A percentile compares a stretch with the other conserved stretches of the same genome.
Evolutionary conservation across 805 yeast species (phyloP).

Genomic region (Lachancea lanzarotensis): DNA sequence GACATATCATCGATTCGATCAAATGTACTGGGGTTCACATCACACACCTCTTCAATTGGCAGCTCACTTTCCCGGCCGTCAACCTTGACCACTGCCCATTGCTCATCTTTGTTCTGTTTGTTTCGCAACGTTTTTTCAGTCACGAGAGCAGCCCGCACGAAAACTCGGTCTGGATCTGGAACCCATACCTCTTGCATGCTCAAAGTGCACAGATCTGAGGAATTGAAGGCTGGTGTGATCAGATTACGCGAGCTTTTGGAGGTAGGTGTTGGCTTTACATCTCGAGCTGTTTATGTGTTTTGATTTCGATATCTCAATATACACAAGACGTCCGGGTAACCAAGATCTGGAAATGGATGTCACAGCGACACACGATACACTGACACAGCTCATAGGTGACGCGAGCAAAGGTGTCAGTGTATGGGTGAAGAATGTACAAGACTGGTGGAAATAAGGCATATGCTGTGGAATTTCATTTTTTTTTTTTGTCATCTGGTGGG

Average conservation of each 20-base stretch:
- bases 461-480: too few relatives aligned
- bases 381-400: too few relatives aligned
- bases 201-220: neutral
- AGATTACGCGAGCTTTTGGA: neutral
- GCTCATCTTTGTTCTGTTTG: slow-evolving; percentile 16
- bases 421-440: too few relatives aligned
- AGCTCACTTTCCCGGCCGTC: slow-evolving; percentile 15
- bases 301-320: neutral
- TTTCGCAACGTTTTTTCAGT: slow-evolving; percentile 17
- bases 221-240: neutral
- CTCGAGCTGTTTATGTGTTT: neutral
- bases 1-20: slow-evolving; percentile 94
- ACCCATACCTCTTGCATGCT: slow-evolving; percentile 24
- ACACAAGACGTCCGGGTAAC: neutral
- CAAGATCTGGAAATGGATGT: too few relatives aligned
- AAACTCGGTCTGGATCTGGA: slow-evolving; percentile 25
- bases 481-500: too few relatives aligned
- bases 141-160: slow-evolving; percentile 25
- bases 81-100: slow-evolving; percentile 16
- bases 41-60: slow-evolving; percentile 34
- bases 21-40: slow-evolving; percentile 79
- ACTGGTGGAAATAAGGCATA: too few relatives aligned
- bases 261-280: neutral
- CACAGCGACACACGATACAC: too few relatives aligned
- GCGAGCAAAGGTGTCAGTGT: too few relatives aligned